These are phyloP conservation scores for Spathaspora hagerdaliae DNA, from an alignment of 805 yeast genomes.

Conservation along the genomic window DNA sequence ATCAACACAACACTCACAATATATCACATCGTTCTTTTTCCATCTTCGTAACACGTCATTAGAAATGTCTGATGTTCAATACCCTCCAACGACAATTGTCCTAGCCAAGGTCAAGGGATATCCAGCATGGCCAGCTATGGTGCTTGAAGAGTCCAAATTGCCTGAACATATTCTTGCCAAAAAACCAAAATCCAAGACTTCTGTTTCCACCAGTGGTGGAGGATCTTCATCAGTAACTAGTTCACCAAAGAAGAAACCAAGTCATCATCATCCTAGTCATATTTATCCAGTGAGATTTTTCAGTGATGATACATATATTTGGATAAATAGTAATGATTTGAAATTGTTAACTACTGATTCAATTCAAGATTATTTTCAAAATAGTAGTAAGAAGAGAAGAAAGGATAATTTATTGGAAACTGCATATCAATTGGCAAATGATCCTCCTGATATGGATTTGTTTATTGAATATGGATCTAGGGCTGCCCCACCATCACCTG, in stretches of 20 bases:
- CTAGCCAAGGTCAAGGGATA: constrained; percentile 83
- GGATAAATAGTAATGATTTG: constrained; percentile 56
- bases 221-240: background rate
- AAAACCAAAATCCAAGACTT: constrained; percentile 41
- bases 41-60: background rate
- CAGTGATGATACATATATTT: constrained; percentile 67
- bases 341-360: constrained; percentile 39
- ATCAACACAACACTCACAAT: background rate
- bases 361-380: constrained; percentile 36
- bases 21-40: background rate
- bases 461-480: constrained; percentile 39
- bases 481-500: constrained; percentile 39
- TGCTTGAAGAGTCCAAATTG: constrained; percentile 54
- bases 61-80: background rate
- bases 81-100: constrained; percentile 24
- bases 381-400: constrained; percentile 24
- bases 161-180: constrained; percentile 52
- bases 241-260: constrained; percentile 9
- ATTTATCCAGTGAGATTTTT: constrained; percentile 61
- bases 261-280: constrained; percentile 5
- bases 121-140: constrained; percentile 90
- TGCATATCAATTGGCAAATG: constrained; percentile 52
- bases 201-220: no score
- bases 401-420: constrained; percentile 41
- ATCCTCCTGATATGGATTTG: constrained; percentile 39